Evolutionary conservation across 2,329 filamentous ascomycete species (phyloP).

Genomic region (Elsinoe australis): DNA sequence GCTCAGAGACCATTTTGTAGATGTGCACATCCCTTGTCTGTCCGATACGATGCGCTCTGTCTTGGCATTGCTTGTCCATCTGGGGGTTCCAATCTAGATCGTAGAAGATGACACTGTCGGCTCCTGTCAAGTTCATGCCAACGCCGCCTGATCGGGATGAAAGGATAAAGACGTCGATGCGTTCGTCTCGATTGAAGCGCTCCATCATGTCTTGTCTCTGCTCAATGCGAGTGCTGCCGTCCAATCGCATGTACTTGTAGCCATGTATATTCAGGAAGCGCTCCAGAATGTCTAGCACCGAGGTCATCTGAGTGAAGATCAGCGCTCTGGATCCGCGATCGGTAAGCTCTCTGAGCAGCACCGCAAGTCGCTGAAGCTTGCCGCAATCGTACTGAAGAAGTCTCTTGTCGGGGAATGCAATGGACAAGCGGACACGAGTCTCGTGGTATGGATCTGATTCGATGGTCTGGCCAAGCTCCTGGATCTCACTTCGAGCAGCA

Average conservation of each 20-base stretch:
- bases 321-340: slow-evolving; percentile 84
- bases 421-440: slow-evolving; percentile 81
- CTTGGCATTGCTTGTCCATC: slow-evolving; percentile 99
- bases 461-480: slow-evolving; percentile 44
- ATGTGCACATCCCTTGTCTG: slow-evolving; percentile 98
- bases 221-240: slow-evolving; percentile 94
- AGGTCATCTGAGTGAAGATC: slow-evolving; percentile 99
- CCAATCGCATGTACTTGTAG: slow-evolving; percentile 89
- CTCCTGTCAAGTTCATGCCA: slow-evolving; percentile 92
- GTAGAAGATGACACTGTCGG: slow-evolving; percentile 97
- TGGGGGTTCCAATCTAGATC: slow-evolving; percentile 99
- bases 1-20: slow-evolving; percentile 57
- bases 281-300: slow-evolving; percentile 93
- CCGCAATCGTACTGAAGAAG: slow-evolving; percentile 97
- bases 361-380: slow-evolving; percentile 85
- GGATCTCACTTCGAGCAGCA: slow-evolving; percentile 45
- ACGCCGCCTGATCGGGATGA: slow-evolving; percentile 90
- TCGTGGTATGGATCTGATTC: slow-evolving; percentile 79
- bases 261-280: slow-evolving; percentile 97
- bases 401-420: slow-evolving; percentile 93
- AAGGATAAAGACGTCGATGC: slow-evolving; percentile 90
- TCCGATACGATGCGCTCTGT: slow-evolving; percentile 91
- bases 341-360: slow-evolving; percentile 77
- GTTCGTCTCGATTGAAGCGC: slow-evolving; percentile 81
- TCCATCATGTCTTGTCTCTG: slow-evolving; percentile 92